Base-by-base conservation (phyloP, 768 basidiomycete species). In the Lactarius sp. region DNA sequence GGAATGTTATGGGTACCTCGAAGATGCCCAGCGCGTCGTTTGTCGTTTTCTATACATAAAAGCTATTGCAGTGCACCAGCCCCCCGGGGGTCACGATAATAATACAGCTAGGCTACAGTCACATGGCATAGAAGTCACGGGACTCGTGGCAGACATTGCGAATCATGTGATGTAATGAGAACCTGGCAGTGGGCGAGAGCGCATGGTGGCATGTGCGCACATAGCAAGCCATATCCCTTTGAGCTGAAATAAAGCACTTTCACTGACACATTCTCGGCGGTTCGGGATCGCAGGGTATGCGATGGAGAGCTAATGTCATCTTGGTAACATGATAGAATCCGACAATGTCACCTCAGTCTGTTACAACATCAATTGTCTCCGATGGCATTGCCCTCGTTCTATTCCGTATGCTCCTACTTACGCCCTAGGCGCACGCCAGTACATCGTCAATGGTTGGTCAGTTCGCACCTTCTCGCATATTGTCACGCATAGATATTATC, bases 31-130 rank as follows among this genome's bases (percentile, higher is more conserved):
- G 67, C 83, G 97, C 53, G 77, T 98, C 55, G 88, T 96, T 1
- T 99, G 98, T 76, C 81, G 95, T 57, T 99, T 91, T 85, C 82
- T 97, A 18, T 98, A 98, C 79, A 97, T 99, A 94, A 93, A 66
- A 66, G 78, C 73, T 46, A 22, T 73, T 10, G 4, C 42, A 8
- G 54, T n/a, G 31, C 13, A 37, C 46, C 41, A 27, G 27, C 27
- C 27, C 3, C 27, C 27, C 27, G 27, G 27, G 27, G 27, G 27
- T 27, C 27, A 27, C 27, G 27, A 27, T 27, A 27, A 27, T 27
- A 27, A 27, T 27, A 27, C 22, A 27, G 27, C 27, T 27, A 27
- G 27, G 27, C 22, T 2, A 27, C 22, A 27, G 27, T 27, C 27
- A 27, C 27, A 27, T 27, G 27, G 27, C 2, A 27, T 2, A 27